These are phyloP conservation scores for Porcisia hertigi DNA, from an alignment of 208 protist genomes.

Conservation along the genomic window DNA sequence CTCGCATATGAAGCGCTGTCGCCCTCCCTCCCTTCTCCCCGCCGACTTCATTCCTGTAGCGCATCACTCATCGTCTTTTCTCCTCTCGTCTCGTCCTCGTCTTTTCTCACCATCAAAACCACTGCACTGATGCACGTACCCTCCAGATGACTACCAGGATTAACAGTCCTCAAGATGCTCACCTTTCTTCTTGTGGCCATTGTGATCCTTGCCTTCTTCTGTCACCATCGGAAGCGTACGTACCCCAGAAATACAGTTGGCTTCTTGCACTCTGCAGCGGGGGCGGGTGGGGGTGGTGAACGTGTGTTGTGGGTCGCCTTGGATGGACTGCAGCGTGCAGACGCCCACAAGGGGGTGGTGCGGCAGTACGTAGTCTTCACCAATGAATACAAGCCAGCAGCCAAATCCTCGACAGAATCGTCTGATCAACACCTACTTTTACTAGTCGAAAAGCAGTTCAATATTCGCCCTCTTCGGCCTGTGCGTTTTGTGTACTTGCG, in stretches of 20 bases:
- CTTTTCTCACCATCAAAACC: not conserved
- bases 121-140: not conserved
- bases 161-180: not conserved
- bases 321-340: conserved; percentile 55
- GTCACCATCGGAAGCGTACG: conserved; percentile 12
- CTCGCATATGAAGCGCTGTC: not conserved
- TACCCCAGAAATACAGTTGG: conserved; percentile 61
- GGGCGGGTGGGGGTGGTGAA: conserved; percentile 96
- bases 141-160: not conserved
- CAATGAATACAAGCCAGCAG: conserved; percentile 23
- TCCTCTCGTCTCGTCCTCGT: not conserved
- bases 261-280: conserved; percentile 92
- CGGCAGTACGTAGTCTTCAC: conserved; percentile 71
- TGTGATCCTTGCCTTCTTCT: conserved; percentile 16
- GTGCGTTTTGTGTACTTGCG: conserved; percentile 76
- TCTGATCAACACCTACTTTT: conserved; percentile 23
- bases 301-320: conserved; percentile 95
- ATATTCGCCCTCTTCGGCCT: conserved; percentile 52
- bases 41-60: no score
- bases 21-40: no score
- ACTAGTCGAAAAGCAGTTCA: conserved; percentile 65
- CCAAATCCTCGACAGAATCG: not conserved
- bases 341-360: conserved; percentile 33
- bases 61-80: not conserved
- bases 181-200: conserved; percentile 18